Base-by-base conservation (phyloP, 176 grass and related monocot genomes). In the Oryza meyeriana region DNA sequence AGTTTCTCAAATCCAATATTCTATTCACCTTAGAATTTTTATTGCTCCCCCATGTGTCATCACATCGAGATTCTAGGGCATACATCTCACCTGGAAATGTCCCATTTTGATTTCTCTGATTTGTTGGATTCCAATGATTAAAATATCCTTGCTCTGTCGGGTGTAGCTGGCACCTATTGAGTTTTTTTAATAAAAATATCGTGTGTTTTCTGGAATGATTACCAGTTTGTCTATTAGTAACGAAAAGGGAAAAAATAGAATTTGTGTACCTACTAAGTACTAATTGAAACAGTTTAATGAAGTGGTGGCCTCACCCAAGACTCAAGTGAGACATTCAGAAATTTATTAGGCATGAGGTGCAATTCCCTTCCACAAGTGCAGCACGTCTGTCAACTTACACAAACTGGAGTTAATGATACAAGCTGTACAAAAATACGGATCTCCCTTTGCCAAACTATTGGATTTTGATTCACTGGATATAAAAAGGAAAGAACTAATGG, bases 31-130 rank as follows among this genome's bases (percentile, higher is more conserved):
- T 13, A 24, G 1, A 35, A 48, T 16, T 88, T 69, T 74, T 12
- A 38, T 79, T 35, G 75, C 68, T 55, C 57, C 25, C 74, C 55
- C 73, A 45, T 79, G 86, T 79, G 75, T 72, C 70, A 8, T 30
- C 32, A 27, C 87, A 71, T 62, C 75, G 35, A 28, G 41, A 79
- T 74, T 65, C 18, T 57, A 75, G 63, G 61, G 47, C 2, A 13
- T 80, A 30, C 13, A 12, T 34, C 77, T 89, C 82, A 52, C 70
- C 36, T 80, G 30, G 64, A 63, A 83, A 73, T 78, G 73, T 71
- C 65, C 65, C 5, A 27, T 18, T 35, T 50, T 7, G n/a, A 83
- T 69, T 33, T 42, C 20, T 8, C 30, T 3, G 20, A 42, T 81
- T 64, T 81, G 52, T 42, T 41, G 36, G 40, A 52, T 57, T 47